These are phyloP conservation scores for Phytophthora ohioensis DNA, from an alignment of 352 stramenopile genomes.

Conservation along the genomic window DNA sequence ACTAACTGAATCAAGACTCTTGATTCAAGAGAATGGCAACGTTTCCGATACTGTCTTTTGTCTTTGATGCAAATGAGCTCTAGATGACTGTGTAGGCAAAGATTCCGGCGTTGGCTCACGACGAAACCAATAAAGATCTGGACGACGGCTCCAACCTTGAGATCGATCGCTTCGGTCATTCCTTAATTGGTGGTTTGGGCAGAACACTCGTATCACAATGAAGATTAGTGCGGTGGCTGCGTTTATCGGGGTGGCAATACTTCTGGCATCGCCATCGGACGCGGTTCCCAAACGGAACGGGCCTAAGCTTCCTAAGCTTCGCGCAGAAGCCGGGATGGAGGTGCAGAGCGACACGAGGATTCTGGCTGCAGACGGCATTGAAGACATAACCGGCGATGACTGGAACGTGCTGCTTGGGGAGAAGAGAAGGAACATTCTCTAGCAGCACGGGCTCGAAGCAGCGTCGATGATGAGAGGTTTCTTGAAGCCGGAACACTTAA, in stretches of 20 bases:
- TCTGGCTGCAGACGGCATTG: conserved; percentile 17
- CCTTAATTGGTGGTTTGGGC: not conserved
- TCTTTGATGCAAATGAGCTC: not conserved
- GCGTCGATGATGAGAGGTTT: not conserved
- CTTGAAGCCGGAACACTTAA: not conserved
- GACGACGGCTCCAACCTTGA: not conserved
- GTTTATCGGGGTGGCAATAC: not conserved
- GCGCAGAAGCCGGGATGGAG: not conserved
- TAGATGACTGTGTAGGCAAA: conserved; percentile 10
- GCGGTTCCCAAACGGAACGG: not conserved
- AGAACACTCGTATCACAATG: conserved; percentile 7
- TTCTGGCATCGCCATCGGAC: conserved; percentile 11
- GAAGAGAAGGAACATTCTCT: not conserved
- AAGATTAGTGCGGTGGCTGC: conserved; percentile 13
- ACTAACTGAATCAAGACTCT: conserved; percentile 11
- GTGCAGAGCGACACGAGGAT: conserved; percentile 8
- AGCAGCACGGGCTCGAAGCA: not conserved
- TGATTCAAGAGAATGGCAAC: conserved; percentile 5
- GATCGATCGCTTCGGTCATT: not conserved
- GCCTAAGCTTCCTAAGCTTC: too few relatives aligned
- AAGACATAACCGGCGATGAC: conserved; percentile 10
- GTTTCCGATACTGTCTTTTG: conserved; percentile 4
- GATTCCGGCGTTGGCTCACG: conserved; percentile 5
- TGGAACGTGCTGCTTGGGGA: conserved; percentile 23
- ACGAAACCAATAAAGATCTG: conserved; percentile 29